These are phyloP conservation scores for Aspergillus quadricinctus DNA, from an alignment of 2,329 filamentous ascomycete species.

Conservation along the genomic window DNA sequence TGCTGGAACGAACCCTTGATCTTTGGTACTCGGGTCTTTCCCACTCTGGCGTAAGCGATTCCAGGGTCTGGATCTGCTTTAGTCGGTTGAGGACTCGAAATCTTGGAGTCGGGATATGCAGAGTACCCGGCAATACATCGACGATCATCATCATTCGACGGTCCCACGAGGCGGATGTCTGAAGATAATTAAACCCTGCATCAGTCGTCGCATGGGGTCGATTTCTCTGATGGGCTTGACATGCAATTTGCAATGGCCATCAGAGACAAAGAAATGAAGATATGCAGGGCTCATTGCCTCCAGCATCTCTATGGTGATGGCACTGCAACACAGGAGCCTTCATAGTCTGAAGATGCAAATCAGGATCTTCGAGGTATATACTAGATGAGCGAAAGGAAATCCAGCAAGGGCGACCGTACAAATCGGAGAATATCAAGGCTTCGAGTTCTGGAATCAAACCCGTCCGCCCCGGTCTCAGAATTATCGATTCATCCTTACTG, in stretches of 20 bases:
- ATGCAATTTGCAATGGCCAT: background rate
- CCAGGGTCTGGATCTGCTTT: background rate
- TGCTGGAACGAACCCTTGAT: background rate
- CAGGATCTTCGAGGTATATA: background rate
- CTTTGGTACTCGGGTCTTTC: background rate
- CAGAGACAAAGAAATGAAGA: background rate
- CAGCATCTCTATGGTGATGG: background rate
- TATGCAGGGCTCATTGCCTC: background rate
- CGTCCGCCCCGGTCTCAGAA: constrained; percentile 13
- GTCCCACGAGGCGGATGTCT: background rate
- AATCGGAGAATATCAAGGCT: background rate
- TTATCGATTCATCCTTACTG: constrained; percentile 3
- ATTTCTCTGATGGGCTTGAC: background rate
- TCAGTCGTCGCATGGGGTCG: background rate
- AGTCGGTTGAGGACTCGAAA: background rate
- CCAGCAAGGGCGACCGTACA: background rate
- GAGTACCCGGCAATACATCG: background rate
- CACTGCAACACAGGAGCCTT: background rate
- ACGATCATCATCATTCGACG: background rate
- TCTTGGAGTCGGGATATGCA: background rate
- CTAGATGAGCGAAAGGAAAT: background rate
- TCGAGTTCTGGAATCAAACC: constrained; percentile 4
- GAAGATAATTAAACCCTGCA: background rate
- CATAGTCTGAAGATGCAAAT: background rate
- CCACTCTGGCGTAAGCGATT: background rate